A percentile compares a stretch with the other conserved stretches of the same genome.
Conservation (phyloP, 1,139 yeast genomes). For the Geotrichum phurueaensis region DNA sequence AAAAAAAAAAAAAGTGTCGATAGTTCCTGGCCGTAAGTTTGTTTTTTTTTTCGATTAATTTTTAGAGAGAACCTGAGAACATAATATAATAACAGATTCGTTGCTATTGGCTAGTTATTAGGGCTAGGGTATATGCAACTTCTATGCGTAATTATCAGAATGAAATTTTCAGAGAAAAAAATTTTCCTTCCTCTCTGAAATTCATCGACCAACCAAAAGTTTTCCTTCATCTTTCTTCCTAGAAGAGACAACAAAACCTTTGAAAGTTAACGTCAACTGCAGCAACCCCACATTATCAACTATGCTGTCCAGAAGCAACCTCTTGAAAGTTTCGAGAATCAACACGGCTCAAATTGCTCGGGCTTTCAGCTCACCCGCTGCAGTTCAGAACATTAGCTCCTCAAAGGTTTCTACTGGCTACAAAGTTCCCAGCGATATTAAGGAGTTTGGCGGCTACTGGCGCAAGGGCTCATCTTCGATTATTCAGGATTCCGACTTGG, state of each 20-base stretch:
- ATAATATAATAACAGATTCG: slow-evolving; percentile 5
- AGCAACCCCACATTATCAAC: background rate
- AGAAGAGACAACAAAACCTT: background rate
- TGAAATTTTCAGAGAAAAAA: slow-evolving; percentile 8
- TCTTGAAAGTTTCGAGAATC: background rate
- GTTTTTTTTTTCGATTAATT: background rate
- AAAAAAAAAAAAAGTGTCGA: background rate
- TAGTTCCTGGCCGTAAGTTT: background rate
- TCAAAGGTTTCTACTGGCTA: background rate
- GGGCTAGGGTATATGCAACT: slow-evolving; percentile 4
- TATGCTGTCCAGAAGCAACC: background rate
- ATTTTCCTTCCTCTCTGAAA: background rate
- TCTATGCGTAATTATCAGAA: slow-evolving; percentile 12
- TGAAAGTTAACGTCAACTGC: background rate
- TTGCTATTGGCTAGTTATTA: background rate
- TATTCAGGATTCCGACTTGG: slow-evolving; percentile 9
- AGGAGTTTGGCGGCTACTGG: slow-evolving; percentile 30
- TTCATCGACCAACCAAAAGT: background rate
- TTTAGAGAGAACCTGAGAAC: background rate
- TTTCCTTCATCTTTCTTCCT: background rate
- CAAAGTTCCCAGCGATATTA: slow-evolving; percentile 19
- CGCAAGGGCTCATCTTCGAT: slow-evolving; percentile 19
- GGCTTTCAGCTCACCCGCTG: background rate
- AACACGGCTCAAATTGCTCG: background rate
- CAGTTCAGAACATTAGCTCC: background rate